Evolutionary conservation across 2,329 filamentous ascomycete species (phyloP), one percentile per base, ranked within the genome.

Genomic region (Salinomyces thailandicus): DNA sequence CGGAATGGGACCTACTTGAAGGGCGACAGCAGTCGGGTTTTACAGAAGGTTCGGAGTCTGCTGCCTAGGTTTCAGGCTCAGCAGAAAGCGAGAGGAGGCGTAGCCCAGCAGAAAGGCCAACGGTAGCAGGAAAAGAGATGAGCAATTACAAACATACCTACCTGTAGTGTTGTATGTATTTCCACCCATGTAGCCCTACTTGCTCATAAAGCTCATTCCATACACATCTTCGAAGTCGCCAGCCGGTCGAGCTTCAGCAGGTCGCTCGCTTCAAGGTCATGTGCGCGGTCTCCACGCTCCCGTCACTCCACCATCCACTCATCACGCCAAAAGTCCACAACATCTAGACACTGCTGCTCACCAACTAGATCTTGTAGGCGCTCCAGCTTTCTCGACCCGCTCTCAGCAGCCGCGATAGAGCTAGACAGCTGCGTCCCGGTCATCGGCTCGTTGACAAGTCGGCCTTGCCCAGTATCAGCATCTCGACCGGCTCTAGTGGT

Each of bases 271-370:
- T n/a, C n/a, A n/a, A n/a, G n/a, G n/a, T n/a, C n/a, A n/a, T n/a
- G n/a, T n/a, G n/a, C n/a, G n/a, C n/a, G n/a, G n/a, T n/a, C n/a
- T n/a, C n/a, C n/a, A n/a, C n/a, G n/a, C n/a, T 24, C 20, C 20
- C 7, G 7, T 42, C 34, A 61, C 18, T 57, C 54, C 18, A 46
- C 38, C 16, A 41, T 36, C 43, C 45, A 49, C 42, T 62, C 58
- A 24, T 51, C 46, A 18, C 36, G 43, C 61, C 62, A 66, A 41
- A 63, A 64, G 9, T 52, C 50, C n/a, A 57, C 34, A 29, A 65
- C 47, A n/a, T 52, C 50, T 16, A 18, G 36, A 12, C 44, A 56
- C 24, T 50, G 44, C 15, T 48, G 47, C 14, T 52, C 46, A 4
- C 57, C 61, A 2, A 64, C 42, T 29, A 62, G 55, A 17, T 54